phyloP scores from a whole-genome alignment of 345 rosid species.

The Brassica napus region DNA sequence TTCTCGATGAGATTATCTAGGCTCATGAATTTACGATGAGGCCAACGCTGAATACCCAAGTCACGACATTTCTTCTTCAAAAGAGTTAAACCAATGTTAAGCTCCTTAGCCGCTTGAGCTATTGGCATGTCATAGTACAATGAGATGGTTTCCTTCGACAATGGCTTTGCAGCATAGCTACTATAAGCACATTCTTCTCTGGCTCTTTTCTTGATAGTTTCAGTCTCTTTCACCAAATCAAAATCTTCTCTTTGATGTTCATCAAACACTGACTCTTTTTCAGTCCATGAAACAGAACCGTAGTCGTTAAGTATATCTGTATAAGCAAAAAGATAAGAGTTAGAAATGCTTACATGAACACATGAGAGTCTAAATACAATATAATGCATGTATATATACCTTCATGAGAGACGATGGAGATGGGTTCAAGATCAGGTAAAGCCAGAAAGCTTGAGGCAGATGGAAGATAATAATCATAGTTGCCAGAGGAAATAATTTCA shows the following conservation, averaged over 20 bases:
- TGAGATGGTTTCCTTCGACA: constrained; percentile 44
- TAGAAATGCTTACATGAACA: not conserved
- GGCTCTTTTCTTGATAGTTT: constrained; percentile 7
- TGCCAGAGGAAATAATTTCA: not conserved
- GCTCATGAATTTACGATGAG: constrained; percentile 63
- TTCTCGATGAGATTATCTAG: constrained; percentile 52
- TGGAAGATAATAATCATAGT: constrained; percentile 1
- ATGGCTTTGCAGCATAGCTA: constrained; percentile 16
- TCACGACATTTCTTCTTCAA: constrained; percentile 66
- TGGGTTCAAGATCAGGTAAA: constrained; percentile 12
- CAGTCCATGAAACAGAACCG: not conserved
- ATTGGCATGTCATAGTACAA: constrained; percentile 61
- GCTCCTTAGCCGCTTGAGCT: constrained; percentile 58
- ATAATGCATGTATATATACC: not conserved
- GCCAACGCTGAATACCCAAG: constrained; percentile 59
- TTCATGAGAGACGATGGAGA: not conserved
- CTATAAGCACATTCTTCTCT: constrained; percentile 2
- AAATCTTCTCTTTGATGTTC: not conserved
- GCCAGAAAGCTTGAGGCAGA: constrained; percentile 15
- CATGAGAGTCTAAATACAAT: not conserved
- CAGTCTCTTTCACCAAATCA: not conserved
- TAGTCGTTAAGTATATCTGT: not conserved
- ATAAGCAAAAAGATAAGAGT: not conserved
- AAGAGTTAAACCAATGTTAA: constrained; percentile 58
- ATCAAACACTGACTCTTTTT: not conserved